Conservation (phyloP, 306 rosid species). For the Chamaecrista fasciculata region DNA sequence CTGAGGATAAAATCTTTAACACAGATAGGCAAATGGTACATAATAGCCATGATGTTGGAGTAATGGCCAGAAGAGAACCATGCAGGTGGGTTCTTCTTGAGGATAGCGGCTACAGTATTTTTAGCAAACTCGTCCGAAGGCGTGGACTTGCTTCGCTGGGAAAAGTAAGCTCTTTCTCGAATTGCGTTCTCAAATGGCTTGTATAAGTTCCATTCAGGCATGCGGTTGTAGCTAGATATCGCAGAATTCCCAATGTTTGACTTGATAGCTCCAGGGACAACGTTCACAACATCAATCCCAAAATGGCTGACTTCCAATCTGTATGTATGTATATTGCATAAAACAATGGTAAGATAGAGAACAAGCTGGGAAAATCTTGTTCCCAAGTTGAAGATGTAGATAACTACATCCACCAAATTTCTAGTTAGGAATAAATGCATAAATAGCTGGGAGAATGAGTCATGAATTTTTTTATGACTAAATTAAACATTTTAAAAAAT, state of each 20-base stretch:
- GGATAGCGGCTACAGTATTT: slow-evolving; percentile 56
- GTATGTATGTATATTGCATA: slow-evolving; percentile 9
- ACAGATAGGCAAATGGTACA: slow-evolving; percentile 71
- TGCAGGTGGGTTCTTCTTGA: slow-evolving; percentile 69
- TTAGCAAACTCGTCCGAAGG: slow-evolving; percentile 76
- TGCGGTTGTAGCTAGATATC: slow-evolving; percentile 46
- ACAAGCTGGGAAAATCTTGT: not conserved
- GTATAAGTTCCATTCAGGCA: slow-evolving; percentile 71
- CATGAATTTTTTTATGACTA: too few species aligned
- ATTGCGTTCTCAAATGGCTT: slow-evolving; percentile 71
- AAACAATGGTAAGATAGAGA: not conserved
- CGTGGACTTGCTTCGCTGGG: slow-evolving; percentile 61
- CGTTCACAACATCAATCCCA: slow-evolving; percentile 78
- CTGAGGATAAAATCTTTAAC: slow-evolving; percentile 53
- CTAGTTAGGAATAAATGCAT: too few species aligned
- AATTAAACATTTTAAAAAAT: too few species aligned
- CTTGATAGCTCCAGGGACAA: slow-evolving; percentile 77
- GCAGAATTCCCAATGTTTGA: slow-evolving; percentile 73
- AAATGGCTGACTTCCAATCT: slow-evolving; percentile 72
- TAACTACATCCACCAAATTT: not conserved
- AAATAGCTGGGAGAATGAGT: too few species aligned
- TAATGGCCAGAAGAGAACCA: slow-evolving; percentile 72
- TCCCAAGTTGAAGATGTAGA: not conserved
- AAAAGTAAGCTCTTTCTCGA: slow-evolving; percentile 46
- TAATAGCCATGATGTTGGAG: slow-evolving; percentile 53